Evolutionary conservation across 768 basidiomycete genomes (phyloP), one percentile per base, ranked within the genome.

Genomic region (Lentinula sp.): DNA sequence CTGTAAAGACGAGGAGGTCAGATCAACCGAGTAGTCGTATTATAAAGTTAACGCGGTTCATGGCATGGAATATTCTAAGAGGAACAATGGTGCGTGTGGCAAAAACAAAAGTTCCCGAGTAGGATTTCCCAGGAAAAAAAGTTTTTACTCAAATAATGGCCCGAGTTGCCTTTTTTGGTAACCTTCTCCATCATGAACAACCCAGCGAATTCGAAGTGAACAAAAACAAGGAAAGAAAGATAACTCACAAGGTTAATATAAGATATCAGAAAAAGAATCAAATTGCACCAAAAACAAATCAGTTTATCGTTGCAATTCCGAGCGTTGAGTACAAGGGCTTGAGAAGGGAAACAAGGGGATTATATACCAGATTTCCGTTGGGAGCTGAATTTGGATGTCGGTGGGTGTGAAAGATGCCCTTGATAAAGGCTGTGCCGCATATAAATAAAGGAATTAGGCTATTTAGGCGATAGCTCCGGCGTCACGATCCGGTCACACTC

Each of bases 1-100:
- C 57, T 59, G 57, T 35, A 28, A 40, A 59, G 34, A 28, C n/a
- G 13, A 49, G 39, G 55, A 45, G 23, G 57, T 59, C 32, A 59
- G 57, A 40, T 39, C 34, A 55, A 40, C 21, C 53, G 16, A n/a
- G 34, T 8, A 57, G 40, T 23, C 54, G 18, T 56, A 56, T 28
- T 56, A 56, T 56, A 56, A 31, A 56, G 13, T 37, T 28, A 39
- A 35, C 35, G 37, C 37, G 40, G 18, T 28, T 56, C 50, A 51
- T 13, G 23, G 11, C 34, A 13, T 34, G n/a, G 53, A 40, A 54
- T 35, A 35, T 37, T 54, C 53, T 5, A 40, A 9, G n/a, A 54
- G 53, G 21, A 37, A 35, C 53, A 54, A 40, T 5, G n/a, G 34
- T 10, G 34, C 18, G 37, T 21, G 53, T 32, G 13, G 50, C 34